These are phyloP conservation scores for Houttuynia cordata DNA, from an alignment of 164 flowering plant species.

Conservation along the genomic window DNA sequence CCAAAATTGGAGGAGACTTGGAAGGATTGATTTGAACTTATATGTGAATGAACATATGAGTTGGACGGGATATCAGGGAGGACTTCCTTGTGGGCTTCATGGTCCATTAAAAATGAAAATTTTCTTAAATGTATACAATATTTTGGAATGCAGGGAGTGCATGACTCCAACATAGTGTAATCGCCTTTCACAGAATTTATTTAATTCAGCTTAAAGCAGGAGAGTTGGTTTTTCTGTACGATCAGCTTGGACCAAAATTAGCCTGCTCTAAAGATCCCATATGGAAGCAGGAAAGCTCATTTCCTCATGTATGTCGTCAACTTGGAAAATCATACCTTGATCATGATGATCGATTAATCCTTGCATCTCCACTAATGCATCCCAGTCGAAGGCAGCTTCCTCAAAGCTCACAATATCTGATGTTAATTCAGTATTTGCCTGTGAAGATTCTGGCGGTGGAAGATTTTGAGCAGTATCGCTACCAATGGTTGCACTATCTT, in stretches of 20 bases:
- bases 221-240: not conserved
- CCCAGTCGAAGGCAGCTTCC: conserved; percentile 54
- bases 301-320: conserved; percentile 29
- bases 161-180: not conserved
- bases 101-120: too few relatives aligned
- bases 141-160: too few relatives aligned
- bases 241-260: conserved; percentile 6
- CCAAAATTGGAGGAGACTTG: too few relatives aligned
- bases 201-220: not conserved
- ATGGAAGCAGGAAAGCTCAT: conserved; percentile 29
- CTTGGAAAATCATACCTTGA: conserved; percentile 19
- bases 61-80: too few relatives aligned
- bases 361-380: conserved; percentile 43
- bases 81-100: too few relatives aligned
- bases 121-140: too few relatives aligned
- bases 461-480: conserved; percentile 8
- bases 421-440: conserved; percentile 16
- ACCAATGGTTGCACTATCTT: conserved; percentile 21
- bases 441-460: conserved; percentile 16
- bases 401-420: conserved; percentile 5
- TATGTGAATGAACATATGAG: too few relatives aligned
- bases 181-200: not conserved
- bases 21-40: too few relatives aligned
- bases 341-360: conserved; percentile 25
- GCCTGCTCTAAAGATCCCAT: conserved; percentile 9